Base-by-base conservation (phyloP, 1,284 basidiomycete genomes). In the Inonotus hispidus region DNA sequence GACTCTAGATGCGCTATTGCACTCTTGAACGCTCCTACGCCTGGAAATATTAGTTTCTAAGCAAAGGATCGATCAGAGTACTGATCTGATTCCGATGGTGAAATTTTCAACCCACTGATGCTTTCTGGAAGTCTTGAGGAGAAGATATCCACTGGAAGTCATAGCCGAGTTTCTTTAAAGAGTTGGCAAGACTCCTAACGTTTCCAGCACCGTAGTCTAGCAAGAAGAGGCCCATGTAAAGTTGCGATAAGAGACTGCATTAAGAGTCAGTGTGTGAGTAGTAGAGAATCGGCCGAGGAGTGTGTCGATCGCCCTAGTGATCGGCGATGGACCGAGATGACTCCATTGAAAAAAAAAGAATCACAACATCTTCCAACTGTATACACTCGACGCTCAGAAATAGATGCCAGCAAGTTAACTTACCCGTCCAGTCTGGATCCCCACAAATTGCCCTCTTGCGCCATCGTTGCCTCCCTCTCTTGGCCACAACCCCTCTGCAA, bases 151-250 rank as follows among this genome's bases (percentile, higher is more conserved):
- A 99, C 68, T 88, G 82, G 74, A 97, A 99, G 7, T 84, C 76
- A 75, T 93, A 87, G 8, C 96, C 95, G 11, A 99, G 87, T 68
- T 85, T 87, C 55, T 77, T 84, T 68, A 99, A 84, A 2, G 95
- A 93, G 75, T 99, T 99, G 56, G 96, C 95, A 59, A 98, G 85
- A 71, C 90, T 93, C 72, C 92, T 87, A 52, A 97, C 95, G 71
- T 97, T 97, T 19, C 95, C 95, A 59, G 93, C 95, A 70, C 95
- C 95, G 72, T 98, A 97, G 74, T 98, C 95, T 67, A 98, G 87
- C 67, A 98, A 83, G 75, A 88, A 97, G 65, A 96, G 85, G 60
- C 76, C 79, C 86, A 88, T 88, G 16, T 62, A 47, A 11, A 59
- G 39, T 38, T 38, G 38, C 23, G 50, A 37, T 49, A 35, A 59